phyloP scores from a whole-genome alignment of 1,284 basidiomycete species.

The Leccinum angustisporum region DNA sequence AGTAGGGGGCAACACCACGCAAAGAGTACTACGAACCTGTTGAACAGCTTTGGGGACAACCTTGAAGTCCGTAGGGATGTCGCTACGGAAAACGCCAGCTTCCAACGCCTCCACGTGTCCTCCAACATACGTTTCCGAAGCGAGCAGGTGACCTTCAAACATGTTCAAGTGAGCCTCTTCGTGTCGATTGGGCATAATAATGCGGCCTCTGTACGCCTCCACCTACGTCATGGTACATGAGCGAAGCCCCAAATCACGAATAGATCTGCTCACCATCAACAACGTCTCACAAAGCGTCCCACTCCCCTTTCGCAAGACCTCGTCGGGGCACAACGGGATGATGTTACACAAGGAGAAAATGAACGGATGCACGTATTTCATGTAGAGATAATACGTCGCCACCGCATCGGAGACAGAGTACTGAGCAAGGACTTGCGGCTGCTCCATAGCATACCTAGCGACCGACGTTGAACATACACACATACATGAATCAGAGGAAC shows the following conservation, averaged over 20 bases:
- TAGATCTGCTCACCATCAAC: constrained; percentile 76
- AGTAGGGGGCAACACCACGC: not conserved
- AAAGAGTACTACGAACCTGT: constrained; percentile 50
- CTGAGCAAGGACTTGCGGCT: constrained; percentile 92
- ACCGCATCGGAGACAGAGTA: constrained; percentile 99
- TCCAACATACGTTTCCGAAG: constrained; percentile 98
- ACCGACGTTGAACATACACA: not conserved
- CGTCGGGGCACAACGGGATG: constrained; percentile 96
- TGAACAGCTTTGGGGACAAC: constrained; percentile 88
- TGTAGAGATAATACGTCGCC: constrained; percentile 99
- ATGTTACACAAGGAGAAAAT: constrained; percentile 99
- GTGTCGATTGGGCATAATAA: constrained; percentile 98
- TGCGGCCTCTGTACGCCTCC: constrained; percentile 88
- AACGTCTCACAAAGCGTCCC: constrained; percentile 98
- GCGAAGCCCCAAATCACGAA: not conserved
- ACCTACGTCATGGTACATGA: constrained; percentile 56
- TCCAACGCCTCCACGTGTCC: constrained; percentile 99
- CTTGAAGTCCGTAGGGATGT: constrained; percentile 95
- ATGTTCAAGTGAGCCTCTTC: constrained; percentile 92
- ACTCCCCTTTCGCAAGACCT: constrained; percentile 93
- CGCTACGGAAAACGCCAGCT: constrained; percentile 96
- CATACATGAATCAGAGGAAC: not conserved
- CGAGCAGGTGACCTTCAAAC: constrained; percentile 93
- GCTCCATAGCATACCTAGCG: constrained; percentile 89
- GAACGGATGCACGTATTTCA: constrained; percentile 99